Percentiles rank a stretch among this genome's conserved stretches.
Evolutionary conservation across 164 flowering plant species (phyloP).

Genomic region (Magnolia changhungtana): DNA sequence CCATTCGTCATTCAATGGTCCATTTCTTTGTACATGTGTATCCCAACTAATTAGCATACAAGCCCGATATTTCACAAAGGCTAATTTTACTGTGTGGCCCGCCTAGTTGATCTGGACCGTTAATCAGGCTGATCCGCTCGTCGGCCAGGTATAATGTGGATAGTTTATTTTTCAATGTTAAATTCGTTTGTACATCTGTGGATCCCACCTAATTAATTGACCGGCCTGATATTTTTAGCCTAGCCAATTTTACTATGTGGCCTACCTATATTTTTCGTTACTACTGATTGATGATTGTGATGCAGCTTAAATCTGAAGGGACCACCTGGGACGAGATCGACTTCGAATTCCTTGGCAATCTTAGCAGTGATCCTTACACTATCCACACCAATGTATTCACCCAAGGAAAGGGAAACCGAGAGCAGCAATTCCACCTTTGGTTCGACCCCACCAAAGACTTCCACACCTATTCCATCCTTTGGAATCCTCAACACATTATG

Average conservation of each 20-base stretch:
- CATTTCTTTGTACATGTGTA: no score
- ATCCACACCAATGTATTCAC: conserved; percentile 19
- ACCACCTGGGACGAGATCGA: conserved; percentile 14
- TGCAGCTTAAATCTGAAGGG: conserved; percentile 14
- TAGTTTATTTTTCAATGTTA: no score
- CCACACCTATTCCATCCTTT: conserved; percentile 18
- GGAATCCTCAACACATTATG: conserved; percentile 16
- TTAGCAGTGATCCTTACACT: conserved; percentile 14
- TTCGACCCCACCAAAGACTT: conserved; percentile 14
- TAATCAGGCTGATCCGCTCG: no score
- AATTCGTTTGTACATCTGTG: no score
- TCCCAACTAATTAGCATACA: no score
- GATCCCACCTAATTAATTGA: no score
- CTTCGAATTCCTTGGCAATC: conserved; percentile 19
- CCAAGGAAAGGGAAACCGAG: conserved; percentile 14
- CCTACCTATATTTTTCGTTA: not conserved
- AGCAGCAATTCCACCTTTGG: conserved; percentile 22
- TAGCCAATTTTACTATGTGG: not conserved
- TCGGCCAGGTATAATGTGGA: no score
- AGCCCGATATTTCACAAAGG: no score
- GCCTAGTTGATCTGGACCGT: no score
- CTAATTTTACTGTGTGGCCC: no score
- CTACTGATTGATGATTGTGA: not conserved
- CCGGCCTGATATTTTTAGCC: no score
- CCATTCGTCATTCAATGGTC: no score